Percentiles rank a stretch among this genome's conserved stretches.
phyloP scores from a whole-genome alignment of 257 asterid genomes.

The Gynochthodes officinalis region DNA sequence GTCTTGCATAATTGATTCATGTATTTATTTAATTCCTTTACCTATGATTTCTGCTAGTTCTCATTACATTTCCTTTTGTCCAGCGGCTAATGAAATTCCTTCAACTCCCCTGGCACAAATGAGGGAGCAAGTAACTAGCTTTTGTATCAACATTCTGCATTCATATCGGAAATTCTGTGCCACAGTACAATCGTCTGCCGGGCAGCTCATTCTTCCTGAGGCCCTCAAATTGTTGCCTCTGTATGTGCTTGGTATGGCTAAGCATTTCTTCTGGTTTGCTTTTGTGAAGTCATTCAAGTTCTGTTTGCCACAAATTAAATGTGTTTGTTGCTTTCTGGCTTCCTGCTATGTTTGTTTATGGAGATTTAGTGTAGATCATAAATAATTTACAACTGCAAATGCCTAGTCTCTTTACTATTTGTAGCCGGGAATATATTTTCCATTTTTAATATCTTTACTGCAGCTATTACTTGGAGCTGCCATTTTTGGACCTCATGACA shows the following conservation, averaged over 20 bases:
- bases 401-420: no score
- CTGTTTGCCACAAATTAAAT: not conserved
- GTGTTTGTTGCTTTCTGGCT: not conserved
- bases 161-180: constrained; percentile 97
- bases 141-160: constrained; percentile 82
- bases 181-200: constrained; percentile 76
- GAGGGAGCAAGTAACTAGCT: constrained; percentile 83
- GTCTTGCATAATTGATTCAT: not conserved
- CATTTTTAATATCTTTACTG: not conserved
- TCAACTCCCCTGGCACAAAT: constrained; percentile 72
- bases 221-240: constrained; percentile 94
- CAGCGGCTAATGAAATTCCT: constrained; percentile 91
- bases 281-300: constrained; percentile 2
- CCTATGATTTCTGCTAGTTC: constrained; percentile 9
- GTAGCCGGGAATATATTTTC: not conserved
- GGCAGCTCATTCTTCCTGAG: constrained; percentile 97
- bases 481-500: not conserved
- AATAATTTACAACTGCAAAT: not conserved
- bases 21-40: constrained; percentile 7
- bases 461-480: not conserved
- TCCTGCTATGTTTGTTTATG: not conserved
- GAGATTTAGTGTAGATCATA: not conserved
- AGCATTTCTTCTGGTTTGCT: not conserved
- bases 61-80: constrained; percentile 20
- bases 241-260: constrained; percentile 76